Base-by-base conservation (phyloP, 768 basidiomycete species). In the Naganishia vishniacii region DNA sequence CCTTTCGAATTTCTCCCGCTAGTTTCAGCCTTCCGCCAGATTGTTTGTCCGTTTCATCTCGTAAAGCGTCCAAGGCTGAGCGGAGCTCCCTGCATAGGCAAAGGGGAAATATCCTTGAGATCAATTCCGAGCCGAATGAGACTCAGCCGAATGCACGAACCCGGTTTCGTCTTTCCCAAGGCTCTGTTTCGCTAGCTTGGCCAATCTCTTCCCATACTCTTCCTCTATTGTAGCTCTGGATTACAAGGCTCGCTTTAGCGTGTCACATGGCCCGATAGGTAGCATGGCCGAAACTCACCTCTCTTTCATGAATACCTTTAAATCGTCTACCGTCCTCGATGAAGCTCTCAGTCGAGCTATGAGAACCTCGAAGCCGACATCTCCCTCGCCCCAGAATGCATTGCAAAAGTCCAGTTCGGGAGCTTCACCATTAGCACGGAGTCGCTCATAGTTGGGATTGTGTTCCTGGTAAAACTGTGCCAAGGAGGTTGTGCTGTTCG, bases 141-240 rank as follows among this genome's bases (percentile, higher is more conserved):
- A 3, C 8, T 25, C 28, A 41, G 18, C 32, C 15, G 34, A 28
- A 3, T 40, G 41, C 11, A 83, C 88, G 73, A 76, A 92, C 91
- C 92, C 94, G 68, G 92, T 89, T 79, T 97, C 95, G 75, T 95
- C 93, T 70, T 83, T 84, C 44, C 93, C 94, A 41, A 95, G 78
- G 8, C 83, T 70, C 64, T 81, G 70, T 77, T 89, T 93, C 32
- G 90, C 83, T 25, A 99, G 80, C 74, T 88, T 89, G 23, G 82
- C 79, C 15, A 99, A 73, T 29, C 86, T 84, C 78, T 91, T 91
- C 0, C 93, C 87, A 72, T 97, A 98, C 40, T 98, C 94, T 71
- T 97, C 92, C 77, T 98, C 93, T 67, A 97, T 95, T 31, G 81
- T 68, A 8, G 91, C 86, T 73, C 94, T 95, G 49, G 44, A n/a